phyloP scores from a whole-genome alignment of 208 protist species.

The Trypanosoma scelopori region DNA sequence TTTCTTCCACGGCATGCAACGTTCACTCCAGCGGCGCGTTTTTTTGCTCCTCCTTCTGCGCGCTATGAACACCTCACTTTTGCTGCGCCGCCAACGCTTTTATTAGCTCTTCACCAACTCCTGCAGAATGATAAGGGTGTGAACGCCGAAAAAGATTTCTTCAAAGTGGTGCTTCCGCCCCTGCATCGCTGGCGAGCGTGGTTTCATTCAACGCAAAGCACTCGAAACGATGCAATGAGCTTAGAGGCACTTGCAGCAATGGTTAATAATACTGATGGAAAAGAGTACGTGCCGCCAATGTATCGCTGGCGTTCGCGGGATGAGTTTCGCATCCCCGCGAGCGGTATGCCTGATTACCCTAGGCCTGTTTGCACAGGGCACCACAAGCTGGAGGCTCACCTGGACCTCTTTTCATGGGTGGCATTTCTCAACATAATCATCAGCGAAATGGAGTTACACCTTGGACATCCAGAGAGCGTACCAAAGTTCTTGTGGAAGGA shows the following conservation, averaged over 20 bases:
- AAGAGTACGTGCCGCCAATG: constrained; percentile 23
- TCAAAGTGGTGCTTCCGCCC: constrained; percentile 48
- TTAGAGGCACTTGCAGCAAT: constrained; percentile 5
- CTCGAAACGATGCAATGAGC: constrained; percentile 10
- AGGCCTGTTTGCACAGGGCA: constrained; percentile 53
- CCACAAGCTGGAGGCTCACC: constrained; percentile 63
- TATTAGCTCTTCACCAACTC: constrained; percentile 63
- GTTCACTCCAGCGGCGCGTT: constrained; percentile 42
- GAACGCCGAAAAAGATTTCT: constrained; percentile 48
- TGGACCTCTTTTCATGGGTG: constrained; percentile 83
- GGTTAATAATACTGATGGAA: neutral
- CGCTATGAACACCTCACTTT: constrained; percentile 59
- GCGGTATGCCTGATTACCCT: constrained; percentile 86
- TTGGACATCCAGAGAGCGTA: constrained; percentile 55
- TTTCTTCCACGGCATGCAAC: constrained; percentile 61
- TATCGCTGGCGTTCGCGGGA: constrained; percentile 85
- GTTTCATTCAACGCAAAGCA: constrained; percentile 80
- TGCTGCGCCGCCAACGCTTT: constrained; percentile 58
- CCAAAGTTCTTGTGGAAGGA: constrained; percentile 56
- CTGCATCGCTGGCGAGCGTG: constrained; percentile 64
- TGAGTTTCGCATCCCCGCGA: constrained; percentile 46
- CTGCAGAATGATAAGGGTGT: constrained; percentile 40
- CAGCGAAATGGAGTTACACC: constrained; percentile 51
- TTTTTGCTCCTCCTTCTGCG: constrained; percentile 34
- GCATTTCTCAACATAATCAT: constrained; percentile 69